phyloP scores from a whole-genome alignment of 345 rosid species.

The Eucalyptus fibrosa region DNA sequence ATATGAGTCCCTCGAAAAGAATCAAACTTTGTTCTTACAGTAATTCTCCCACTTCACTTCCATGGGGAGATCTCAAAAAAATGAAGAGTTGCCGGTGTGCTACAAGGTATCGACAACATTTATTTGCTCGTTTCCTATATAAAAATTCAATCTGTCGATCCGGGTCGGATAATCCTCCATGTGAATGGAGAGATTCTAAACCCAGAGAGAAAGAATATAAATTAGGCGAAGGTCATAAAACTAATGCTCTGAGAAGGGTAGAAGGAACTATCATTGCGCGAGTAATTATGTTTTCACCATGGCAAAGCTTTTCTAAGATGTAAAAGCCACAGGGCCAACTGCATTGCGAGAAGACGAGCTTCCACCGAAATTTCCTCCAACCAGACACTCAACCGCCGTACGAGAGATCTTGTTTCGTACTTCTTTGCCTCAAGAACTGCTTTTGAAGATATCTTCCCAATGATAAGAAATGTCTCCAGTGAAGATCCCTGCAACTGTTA shows the following conservation, averaged over 20 bases:
- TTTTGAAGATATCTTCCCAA: constrained; percentile 73
- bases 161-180: not conserved
- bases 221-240: not conserved
- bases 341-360: constrained; percentile 59
- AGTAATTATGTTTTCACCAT: not conserved
- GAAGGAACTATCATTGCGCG: not conserved
- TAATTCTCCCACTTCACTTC: not conserved
- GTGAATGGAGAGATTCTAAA: not conserved
- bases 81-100: not conserved
- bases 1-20: not conserved
- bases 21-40: not conserved
- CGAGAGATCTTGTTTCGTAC: constrained; percentile 41
- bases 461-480: constrained; percentile 56
- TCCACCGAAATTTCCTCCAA: constrained; percentile 51
- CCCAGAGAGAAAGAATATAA: constrained; percentile 6
- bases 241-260: not conserved
- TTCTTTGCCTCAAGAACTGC: constrained; percentile 77
- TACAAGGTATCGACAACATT: not conserved
- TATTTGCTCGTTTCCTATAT: not conserved
- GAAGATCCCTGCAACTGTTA: constrained; percentile 70
- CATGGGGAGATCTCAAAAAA: not conserved
- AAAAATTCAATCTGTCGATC: constrained; percentile 1
- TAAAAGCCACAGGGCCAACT: constrained; percentile 54
- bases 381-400: constrained; percentile 34
- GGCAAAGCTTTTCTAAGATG: constrained; percentile 44